Conservation (phyloP, 495 filamentous ascomycete species). For the Neurospora africana region DNA sequence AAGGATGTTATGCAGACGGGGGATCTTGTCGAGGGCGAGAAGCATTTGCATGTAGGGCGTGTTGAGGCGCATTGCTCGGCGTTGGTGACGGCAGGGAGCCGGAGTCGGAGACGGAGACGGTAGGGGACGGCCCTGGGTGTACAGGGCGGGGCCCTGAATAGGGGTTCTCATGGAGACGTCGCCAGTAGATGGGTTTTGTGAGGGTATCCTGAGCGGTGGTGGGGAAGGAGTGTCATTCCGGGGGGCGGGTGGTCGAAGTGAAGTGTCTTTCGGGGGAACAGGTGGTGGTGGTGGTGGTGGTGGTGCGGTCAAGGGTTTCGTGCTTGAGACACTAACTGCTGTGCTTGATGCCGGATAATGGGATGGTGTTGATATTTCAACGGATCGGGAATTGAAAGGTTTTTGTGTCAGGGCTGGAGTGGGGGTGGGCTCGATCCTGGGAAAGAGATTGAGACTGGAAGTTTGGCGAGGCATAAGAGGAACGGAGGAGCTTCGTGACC, state of each 20-base stretch:
- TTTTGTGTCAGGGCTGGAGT: not conserved
- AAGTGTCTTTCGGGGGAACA: not conserved
- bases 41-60: slow-evolving; percentile 31
- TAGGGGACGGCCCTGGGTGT: not conserved
- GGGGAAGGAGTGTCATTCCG: not conserved
- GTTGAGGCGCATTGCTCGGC: slow-evolving; percentile 4
- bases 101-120: not conserved
- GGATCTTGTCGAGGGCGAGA: slow-evolving; percentile 27
- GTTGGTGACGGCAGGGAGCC: not conserved
- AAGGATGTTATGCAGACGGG: slow-evolving; percentile 26
- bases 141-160: not conserved
- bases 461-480: not conserved
- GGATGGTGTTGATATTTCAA: not conserved
- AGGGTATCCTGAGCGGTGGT: not conserved
- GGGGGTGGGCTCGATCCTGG: not conserved
- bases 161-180: not conserved
- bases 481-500: not conserved
- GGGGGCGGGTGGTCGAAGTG: not conserved
- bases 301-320: not conserved
- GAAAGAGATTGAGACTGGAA: not conserved
- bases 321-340: not conserved
- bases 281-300: not conserved
- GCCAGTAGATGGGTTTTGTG: not conserved
- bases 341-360: not conserved
- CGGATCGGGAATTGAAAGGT: not conserved